These are phyloP conservation scores for Coelastrella sp. DNA, from an alignment of 139 green algal species.

Conservation along the genomic window DNA sequence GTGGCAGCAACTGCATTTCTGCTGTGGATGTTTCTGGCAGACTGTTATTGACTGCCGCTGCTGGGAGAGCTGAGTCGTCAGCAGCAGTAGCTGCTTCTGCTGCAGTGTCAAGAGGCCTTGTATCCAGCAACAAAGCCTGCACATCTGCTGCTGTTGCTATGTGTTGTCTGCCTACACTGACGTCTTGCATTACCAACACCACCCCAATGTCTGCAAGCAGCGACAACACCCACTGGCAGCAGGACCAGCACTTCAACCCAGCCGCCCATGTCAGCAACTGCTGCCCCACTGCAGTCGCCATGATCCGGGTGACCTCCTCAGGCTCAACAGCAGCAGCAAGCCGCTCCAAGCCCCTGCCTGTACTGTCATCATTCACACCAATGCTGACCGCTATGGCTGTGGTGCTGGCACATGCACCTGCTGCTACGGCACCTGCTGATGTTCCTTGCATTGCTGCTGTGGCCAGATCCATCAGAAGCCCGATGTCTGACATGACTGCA, in stretches of 20 bases:
- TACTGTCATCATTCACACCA: not conserved
- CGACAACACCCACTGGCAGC: constrained; percentile 53
- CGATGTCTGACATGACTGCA: constrained; percentile 1
- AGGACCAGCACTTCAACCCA: not conserved
- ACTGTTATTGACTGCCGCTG: too few species aligned
- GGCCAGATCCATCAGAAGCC: constrained; percentile 13
- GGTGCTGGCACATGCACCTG: not conserved
- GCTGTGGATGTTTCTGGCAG: not conserved
- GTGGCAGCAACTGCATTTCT: not conserved
- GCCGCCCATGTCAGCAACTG: constrained; percentile 21
- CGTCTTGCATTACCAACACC: constrained; percentile 39
- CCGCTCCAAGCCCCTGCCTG: constrained; percentile 1
- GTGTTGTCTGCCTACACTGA: constrained; percentile 74
- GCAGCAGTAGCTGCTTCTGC: not conserved
- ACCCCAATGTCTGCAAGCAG: constrained; percentile 66
- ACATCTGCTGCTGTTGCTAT: constrained; percentile 62
- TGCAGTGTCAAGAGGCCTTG: too few species aligned
- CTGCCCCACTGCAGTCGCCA: constrained; percentile 23
- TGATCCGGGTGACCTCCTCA: constrained; percentile 88
- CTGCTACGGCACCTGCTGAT: not conserved
- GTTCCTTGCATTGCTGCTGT: not conserved
- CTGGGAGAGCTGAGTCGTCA: too few species aligned
- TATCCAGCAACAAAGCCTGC: constrained; percentile 63
- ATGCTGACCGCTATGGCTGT: too few species aligned
- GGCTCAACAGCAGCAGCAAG: constrained; percentile 55